These are phyloP conservation scores for Geotrichum citri-aurantii DNA, from an alignment of 1,139 yeast genomes.

Conservation along the genomic window DNA sequence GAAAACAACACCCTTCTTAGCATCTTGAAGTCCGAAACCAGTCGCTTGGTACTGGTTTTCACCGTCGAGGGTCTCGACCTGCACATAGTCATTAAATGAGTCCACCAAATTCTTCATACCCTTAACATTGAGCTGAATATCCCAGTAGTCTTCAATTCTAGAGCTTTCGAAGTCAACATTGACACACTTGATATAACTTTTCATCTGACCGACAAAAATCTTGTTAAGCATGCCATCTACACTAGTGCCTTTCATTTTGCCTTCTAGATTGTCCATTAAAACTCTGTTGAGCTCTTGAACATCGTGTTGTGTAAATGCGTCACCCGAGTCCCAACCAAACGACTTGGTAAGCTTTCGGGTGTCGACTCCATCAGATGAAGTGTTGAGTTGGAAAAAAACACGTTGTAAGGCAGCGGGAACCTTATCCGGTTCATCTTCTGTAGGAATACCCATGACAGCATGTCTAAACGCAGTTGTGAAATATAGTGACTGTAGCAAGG, in stretches of 20 bases:
- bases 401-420: conserved; percentile 86
- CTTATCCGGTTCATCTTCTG: conserved; percentile 49
- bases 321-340: conserved; percentile 96
- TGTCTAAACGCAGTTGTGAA: conserved; percentile 79
- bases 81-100: conserved; percentile 81
- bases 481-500: conserved; percentile 82
- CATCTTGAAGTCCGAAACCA: conserved; percentile 89
- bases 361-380: conserved; percentile 69
- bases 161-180: conserved; percentile 94
- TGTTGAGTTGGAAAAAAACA: conserved; percentile 71
- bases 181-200: conserved; percentile 85
- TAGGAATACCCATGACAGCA: conserved; percentile 85
- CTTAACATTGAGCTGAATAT: conserved; percentile 89
- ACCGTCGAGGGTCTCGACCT: conserved; percentile 83
- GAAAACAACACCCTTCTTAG: conserved; percentile 92
- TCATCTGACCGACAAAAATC: conserved; percentile 95
- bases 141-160: conserved; percentile 95
- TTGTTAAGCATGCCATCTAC: conserved; percentile 77
- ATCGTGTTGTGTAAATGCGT: conserved; percentile 96
- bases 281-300: conserved; percentile 95
- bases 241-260: conserved; percentile 82
- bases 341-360: conserved; percentile 83
- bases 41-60: conserved; percentile 96
- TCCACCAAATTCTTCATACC: conserved; percentile 66
- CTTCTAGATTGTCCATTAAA: conserved; percentile 88